phyloP scores from a whole-genome alignment of 2,329 filamentous ascomycete genomes.

The Grosmannia huntii region DNA sequence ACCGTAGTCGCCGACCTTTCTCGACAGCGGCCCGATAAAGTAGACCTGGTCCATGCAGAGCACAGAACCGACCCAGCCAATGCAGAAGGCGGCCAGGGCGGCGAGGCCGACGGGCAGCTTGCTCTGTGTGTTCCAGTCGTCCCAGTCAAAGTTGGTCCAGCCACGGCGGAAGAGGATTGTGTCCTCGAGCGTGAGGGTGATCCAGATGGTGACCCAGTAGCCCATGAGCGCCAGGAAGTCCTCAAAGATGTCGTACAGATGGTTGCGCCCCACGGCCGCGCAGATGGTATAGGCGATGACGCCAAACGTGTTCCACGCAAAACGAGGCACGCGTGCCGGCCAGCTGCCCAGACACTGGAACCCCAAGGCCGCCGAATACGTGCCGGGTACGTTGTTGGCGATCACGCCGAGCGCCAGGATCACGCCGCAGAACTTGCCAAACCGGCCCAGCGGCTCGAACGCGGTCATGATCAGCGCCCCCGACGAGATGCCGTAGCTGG shows the following conservation, averaged over 20 bases:
- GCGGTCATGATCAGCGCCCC: conserved; percentile 53
- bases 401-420: conserved; percentile 51
- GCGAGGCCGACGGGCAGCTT: conserved; percentile 51
- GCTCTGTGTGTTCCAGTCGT: conserved; percentile 42
- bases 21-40: conserved; percentile 45
- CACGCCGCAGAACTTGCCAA: conserved; percentile 56
- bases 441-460: conserved; percentile 43
- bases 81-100: conserved; percentile 44
- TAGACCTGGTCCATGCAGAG: conserved; percentile 58
- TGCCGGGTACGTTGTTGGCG: conserved; percentile 52
- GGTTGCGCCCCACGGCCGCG: conserved; percentile 46
- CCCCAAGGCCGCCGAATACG: conserved; percentile 53
- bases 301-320: conserved; percentile 50
- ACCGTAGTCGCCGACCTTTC: conserved; percentile 10
- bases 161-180: conserved; percentile 43
- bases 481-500: conserved; percentile 43
- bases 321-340: conserved; percentile 44
- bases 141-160: conserved; percentile 42
- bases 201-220: conserved; percentile 56
- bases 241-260: conserved; percentile 51
- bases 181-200: conserved; percentile 49
- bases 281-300: conserved; percentile 52
- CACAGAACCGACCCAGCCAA: conserved; percentile 54
- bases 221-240: conserved; percentile 61
- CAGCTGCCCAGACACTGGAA: conserved; percentile 53